Percentiles rank a stretch among this genome's conserved stretches.
phyloP scores from a whole-genome alignment of 164 flowering plant genomes.

The Litsea cubeba region DNA sequence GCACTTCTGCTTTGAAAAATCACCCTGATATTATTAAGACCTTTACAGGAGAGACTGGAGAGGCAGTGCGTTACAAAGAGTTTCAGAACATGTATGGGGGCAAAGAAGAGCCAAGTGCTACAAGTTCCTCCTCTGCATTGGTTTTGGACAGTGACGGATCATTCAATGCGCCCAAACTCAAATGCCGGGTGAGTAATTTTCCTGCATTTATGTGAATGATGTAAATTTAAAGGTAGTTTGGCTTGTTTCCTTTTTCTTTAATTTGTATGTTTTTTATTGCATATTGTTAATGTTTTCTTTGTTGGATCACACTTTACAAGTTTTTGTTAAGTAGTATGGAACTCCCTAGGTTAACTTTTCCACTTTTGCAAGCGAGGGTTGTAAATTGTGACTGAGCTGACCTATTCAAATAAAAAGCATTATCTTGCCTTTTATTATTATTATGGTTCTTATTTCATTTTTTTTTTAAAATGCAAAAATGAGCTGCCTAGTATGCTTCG shows the following conservation, averaged over 20 bases:
- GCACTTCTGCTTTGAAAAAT: conserved; percentile 28
- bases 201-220: background rate
- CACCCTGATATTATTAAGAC: conserved; percentile 10
- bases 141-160: conserved; percentile 16
- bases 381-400: too few relatives aligned
- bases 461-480: too few relatives aligned
- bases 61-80: conserved; percentile 37
- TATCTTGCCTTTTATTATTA: too few relatives aligned
- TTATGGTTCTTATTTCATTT: too few relatives aligned
- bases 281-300: too few relatives aligned
- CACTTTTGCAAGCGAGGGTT: too few relatives aligned
- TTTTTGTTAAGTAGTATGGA: too few relatives aligned
- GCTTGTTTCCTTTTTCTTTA: background rate
- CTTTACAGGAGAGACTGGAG: conserved; percentile 9
- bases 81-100: conserved; percentile 43
- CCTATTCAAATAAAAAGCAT: too few relatives aligned
- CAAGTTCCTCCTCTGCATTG: conserved; percentile 16
- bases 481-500: too few relatives aligned
- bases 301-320: too few relatives aligned
- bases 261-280: background rate
- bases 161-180: conserved; percentile 22
- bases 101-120: conserved; percentile 10
- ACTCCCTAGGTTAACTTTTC: too few relatives aligned
- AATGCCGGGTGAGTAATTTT: conserved; percentile 26
- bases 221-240: background rate